These are phyloP conservation scores for Yarrowia galli DNA, from an alignment of 1,139 yeast genomes.

Conservation along the genomic window DNA sequence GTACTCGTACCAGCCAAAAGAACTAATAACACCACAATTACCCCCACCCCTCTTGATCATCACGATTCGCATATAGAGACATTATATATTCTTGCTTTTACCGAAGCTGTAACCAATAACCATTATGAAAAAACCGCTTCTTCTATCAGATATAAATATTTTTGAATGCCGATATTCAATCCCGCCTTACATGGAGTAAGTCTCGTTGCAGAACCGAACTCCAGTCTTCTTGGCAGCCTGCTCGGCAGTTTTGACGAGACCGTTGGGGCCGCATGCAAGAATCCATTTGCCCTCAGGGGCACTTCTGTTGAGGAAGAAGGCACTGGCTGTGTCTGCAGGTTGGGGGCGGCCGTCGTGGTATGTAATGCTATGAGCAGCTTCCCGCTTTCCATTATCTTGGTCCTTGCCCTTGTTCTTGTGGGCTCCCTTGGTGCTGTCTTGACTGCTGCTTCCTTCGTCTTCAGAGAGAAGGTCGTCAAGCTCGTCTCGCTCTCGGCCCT, in stretches of 20 bases:
- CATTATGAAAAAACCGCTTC: too few relatives aligned
- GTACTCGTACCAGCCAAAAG: too few relatives aligned
- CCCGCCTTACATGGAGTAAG: constrained; percentile 43
- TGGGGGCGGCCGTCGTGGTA: constrained; percentile 48
- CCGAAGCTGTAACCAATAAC: too few relatives aligned
- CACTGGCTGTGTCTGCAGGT: constrained; percentile 42
- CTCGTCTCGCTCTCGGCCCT: constrained; percentile 14
- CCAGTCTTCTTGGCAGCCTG: constrained; percentile 54
- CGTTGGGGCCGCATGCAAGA: constrained; percentile 74
- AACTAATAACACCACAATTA: too few relatives aligned
- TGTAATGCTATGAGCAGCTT: constrained; percentile 41
- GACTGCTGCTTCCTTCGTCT: constrained; percentile 42
- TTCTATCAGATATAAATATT: constrained; percentile 29
- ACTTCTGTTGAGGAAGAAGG: constrained; percentile 41
- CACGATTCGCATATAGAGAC: too few relatives aligned
- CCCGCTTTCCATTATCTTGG: constrained; percentile 8
- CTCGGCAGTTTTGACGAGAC: constrained; percentile 59
- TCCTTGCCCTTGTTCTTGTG: constrained; percentile 40
- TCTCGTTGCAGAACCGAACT: constrained; percentile 58
- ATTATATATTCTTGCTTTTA: too few relatives aligned
- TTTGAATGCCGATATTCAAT: constrained; percentile 6
- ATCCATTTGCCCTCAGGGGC: constrained; percentile 59
- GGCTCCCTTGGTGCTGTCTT: constrained; percentile 43
- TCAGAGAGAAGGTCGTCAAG: constrained; percentile 40
- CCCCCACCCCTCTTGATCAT: too few relatives aligned